Conservation (phyloP, 2,329 filamentous ascomycete genomes). For the Phyllachora maydis region DNA sequence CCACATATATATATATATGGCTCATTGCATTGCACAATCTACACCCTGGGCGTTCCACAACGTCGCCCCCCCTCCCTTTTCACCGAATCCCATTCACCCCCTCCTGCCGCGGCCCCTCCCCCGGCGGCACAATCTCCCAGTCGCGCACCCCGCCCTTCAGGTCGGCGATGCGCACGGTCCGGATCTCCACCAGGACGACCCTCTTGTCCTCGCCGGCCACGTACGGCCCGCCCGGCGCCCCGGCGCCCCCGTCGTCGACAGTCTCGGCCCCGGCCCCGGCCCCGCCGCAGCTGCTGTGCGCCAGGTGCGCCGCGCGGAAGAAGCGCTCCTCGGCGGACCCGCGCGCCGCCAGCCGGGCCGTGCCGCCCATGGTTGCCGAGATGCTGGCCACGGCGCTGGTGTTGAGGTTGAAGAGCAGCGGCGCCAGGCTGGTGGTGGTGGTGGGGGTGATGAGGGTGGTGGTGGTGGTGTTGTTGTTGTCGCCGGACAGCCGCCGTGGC, state of each 20-base stretch:
- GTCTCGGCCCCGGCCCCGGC: slow-evolving; percentile 17
- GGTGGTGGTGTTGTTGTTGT: no score
- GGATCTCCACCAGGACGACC: slow-evolving; percentile 71
- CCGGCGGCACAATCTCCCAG: slow-evolving; percentile 30
- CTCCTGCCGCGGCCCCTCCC: slow-evolving; percentile 4
- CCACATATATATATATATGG: no score
- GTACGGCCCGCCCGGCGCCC: no score
- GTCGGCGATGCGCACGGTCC: slow-evolving; percentile 73
- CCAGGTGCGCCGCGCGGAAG: slow-evolving; percentile 66
- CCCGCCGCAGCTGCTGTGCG: slow-evolving; percentile 43
- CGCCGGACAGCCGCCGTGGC: no score
- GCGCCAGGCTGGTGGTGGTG: slow-evolving; percentile 67
- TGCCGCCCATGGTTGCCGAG: slow-evolving; percentile 83
- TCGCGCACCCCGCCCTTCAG: slow-evolving; percentile 91
- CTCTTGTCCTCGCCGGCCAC: slow-evolving; percentile 67
- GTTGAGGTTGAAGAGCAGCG: slow-evolving; percentile 77
- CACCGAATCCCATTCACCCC: slow-evolving; percentile 1
- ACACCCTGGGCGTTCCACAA: no score
- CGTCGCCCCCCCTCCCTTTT: no score
- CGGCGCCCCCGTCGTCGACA: slow-evolving; percentile 32
- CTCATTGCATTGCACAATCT: no score
- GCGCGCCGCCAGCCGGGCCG: slow-evolving; percentile 48
- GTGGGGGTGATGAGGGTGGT: no score
- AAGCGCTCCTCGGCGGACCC: slow-evolving; percentile 69
- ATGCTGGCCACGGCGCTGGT: slow-evolving; percentile 73